Base-by-base conservation (phyloP, 306 rosid species). In the Astragalus membranaceus region DNA sequence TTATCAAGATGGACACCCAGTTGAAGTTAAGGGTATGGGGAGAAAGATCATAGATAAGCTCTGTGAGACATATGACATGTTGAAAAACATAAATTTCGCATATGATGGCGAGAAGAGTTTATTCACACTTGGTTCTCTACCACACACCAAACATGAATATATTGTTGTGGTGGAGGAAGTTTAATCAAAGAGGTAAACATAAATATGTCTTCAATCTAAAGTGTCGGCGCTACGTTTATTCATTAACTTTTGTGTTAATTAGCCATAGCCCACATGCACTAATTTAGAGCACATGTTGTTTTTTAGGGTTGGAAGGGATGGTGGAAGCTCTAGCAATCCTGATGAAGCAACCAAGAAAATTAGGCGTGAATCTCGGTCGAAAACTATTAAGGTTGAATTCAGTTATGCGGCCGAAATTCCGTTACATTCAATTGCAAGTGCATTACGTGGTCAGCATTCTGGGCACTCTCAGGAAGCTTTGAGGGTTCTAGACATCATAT, bases 81-180 rank as follows among this genome's bases (percentile, higher is more conserved):
- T 85, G 6, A 20, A 26, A 36, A 4, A 17, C 43, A 62, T 54
- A 32, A 36, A 49, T 12, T 85, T 66, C 57, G 83, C 81, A 3
- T 85, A 79, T 37, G 87, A 82, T 58, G 87, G 89, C 10, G 80
- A 82, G 43, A 82, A 74, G 16, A 51, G 57, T 37, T 71, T 77
- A 13, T 82, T 82, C 35, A 80, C 85, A 2, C 14, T 70, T 70
- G 72, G 64, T 20, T 36, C 69, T 56, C 75, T 82, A 30, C 8
- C 49, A 55, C 61, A 7, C 1, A 64, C 44, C 10, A 77, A 41
- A 47, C 36, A 74, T 14, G 61, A 79, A 0, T 80, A 61, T 67
- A 5, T 8, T 17, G 70, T 80, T 4, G 85, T 80, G 43, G 7
- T 82, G 3, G 83, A 80, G 6, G 83, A 74, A 10, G 7, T 63